Evolutionary conservation across 768 basidiomycete genomes (phyloP).

Genomic region (Tephrocybe rancida): DNA sequence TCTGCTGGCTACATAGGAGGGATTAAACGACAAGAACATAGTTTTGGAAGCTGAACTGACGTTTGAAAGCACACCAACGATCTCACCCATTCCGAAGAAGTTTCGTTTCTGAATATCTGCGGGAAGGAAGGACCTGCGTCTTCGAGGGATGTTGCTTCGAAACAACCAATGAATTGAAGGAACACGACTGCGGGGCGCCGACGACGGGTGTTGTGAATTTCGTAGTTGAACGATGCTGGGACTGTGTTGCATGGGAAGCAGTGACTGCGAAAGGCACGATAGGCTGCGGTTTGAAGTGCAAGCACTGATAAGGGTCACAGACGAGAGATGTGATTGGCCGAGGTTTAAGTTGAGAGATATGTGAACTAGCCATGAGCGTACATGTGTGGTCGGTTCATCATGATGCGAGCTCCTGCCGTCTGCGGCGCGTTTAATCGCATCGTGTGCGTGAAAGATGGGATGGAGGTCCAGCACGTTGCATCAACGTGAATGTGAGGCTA

Average conservation of each 20-base stretch:
- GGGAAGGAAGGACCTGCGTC: constrained; percentile 60
- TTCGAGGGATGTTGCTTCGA: constrained; percentile 71
- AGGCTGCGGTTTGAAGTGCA: constrained; percentile 11
- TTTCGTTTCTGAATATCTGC: constrained; percentile 66
- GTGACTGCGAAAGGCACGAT: not conserved
- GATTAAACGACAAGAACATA: constrained; percentile 1
- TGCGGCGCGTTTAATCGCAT: constrained; percentile 17
- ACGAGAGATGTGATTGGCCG: constrained; percentile 9
- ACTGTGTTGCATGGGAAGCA: constrained; percentile 21
- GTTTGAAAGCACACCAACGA: constrained; percentile 73
- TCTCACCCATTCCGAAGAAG: constrained; percentile 81
- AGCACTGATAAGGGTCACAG: constrained; percentile 4
- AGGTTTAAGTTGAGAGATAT: constrained; percentile 16
- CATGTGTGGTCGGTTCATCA: constrained; percentile 19
- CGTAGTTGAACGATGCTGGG: constrained; percentile 26
- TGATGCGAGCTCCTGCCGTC: constrained; percentile 14
- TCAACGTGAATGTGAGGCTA: constrained; percentile 9
- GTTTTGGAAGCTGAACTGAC: constrained; percentile 41
- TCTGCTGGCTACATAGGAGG: constrained; percentile 62
- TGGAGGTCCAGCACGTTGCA: constrained; percentile 14
- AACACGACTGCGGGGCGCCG: constrained; percentile 23
- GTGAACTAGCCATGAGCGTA: constrained; percentile 20
- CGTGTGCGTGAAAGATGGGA: constrained; percentile 8
- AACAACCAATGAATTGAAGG: constrained; percentile 73
- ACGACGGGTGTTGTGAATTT: constrained; percentile 20